Evolutionary conservation across 352 stramenopile genomes (phyloP), one percentile per base, ranked within the genome.

Genomic region (Thalassiosira pacifica): DNA sequence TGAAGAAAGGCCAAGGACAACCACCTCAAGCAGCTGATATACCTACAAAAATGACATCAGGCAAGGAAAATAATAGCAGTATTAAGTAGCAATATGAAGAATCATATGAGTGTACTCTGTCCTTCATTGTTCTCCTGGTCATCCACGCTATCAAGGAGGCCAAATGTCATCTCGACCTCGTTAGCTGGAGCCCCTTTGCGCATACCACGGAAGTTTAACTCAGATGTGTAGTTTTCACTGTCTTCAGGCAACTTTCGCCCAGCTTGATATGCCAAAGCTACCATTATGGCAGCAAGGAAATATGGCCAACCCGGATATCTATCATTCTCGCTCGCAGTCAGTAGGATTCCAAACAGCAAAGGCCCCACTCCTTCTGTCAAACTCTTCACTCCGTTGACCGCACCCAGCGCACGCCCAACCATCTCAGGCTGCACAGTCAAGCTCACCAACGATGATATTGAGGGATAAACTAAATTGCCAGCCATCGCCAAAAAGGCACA

Each of bases 361-460:
- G 92, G 90, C 5, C 92, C 92, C n/a, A 94, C 88, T 26, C 94
- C 95, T 87, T 97, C 93, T 0, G 93, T 97, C 24, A 97, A 86
- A 68, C 93, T 93, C 67, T 96, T 96, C 60, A 97, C 92, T 22
- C 95, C 95, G 85, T 97, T 97, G 2, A 97, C 83, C 4, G 93
- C 90, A 31, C 95, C 95, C 18, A 97, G 80, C 24, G 94, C 94
- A 89, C 97, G 92, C 53, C 94, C 95, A 19, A 96, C 92, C 53
- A 87, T 88, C 16, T 88, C 72, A 1, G 90, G 87, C 76, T 85
- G 76, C 13, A 97, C 93, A n/a, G 72, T 91, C 5, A 85, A 81
- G 77, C 82, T 94, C 40, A 96, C 89, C 37, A 96, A 79, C 16
- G 85, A 91, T 13, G 78, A 93, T 18, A 96, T 76, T 57, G 82